Conservation (phyloP, 768 basidiomycete species). For the Suillus sp. region DNA sequence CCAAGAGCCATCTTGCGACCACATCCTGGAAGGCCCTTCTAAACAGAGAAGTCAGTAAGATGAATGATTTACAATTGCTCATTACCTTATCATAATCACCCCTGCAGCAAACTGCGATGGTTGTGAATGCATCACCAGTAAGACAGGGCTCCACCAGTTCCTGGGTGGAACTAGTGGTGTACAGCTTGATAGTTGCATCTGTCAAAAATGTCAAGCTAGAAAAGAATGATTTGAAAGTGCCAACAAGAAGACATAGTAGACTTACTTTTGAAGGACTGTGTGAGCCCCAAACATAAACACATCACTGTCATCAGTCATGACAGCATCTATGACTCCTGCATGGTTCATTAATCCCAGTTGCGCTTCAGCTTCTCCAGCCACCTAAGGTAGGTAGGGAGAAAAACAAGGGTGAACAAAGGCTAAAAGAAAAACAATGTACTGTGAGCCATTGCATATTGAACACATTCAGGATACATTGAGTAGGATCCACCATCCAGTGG, state of each 20-base stretch:
- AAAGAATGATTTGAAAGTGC: background rate
- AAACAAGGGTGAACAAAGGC: background rate
- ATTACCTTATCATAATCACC: background rate
- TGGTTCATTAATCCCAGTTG: background rate
- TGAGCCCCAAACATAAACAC: constrained; percentile 6
- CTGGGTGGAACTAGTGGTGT: constrained; percentile 1
- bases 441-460: background rate
- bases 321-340: constrained; percentile 1
- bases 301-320: constrained; percentile 6
- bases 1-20: background rate
- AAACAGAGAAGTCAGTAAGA: background rate
- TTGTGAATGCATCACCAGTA: background rate
- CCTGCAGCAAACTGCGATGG: background rate
- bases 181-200: constrained; percentile 4
- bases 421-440: background rate
- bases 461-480: background rate
- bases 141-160: constrained; percentile 18
- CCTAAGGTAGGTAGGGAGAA: background rate
- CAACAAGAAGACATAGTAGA: no score
- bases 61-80: no score
- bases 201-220: constrained; percentile 7
- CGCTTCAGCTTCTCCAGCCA: background rate
- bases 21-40: background rate
- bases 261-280: constrained; percentile 10
- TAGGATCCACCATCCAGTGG: constrained; percentile 12